Conservation (phyloP, 345 rosid genomes). For the Gossypium bickii region DNA sequence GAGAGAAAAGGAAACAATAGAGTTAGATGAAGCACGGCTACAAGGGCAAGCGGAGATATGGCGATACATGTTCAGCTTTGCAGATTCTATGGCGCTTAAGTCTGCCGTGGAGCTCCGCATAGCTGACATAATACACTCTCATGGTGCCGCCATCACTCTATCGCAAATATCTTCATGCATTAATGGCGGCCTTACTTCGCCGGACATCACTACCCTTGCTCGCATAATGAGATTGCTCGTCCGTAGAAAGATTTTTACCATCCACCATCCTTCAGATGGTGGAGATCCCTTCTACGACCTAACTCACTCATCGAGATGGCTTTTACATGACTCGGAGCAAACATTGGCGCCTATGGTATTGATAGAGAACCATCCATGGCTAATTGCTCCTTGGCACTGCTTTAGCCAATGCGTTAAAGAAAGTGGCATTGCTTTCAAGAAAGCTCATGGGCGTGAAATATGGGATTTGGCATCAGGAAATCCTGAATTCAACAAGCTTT, state of each 20-base stretch:
- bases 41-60: slow-evolving; percentile 25
- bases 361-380: slow-evolving; percentile 26
- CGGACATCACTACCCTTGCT: slow-evolving; percentile 18
- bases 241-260: slow-evolving; percentile 19
- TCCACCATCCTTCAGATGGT: slow-evolving; percentile 12
- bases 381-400: slow-evolving; percentile 22
- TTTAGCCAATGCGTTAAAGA: slow-evolving; percentile 30
- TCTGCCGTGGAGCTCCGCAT: slow-evolving; percentile 36
- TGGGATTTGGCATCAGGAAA: slow-evolving; percentile 25
- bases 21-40: slow-evolving; percentile 16
- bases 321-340: slow-evolving; percentile 15
- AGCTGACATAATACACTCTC: slow-evolving; percentile 33
- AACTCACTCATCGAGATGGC: slow-evolving; percentile 32
- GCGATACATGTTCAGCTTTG: slow-evolving; percentile 26
- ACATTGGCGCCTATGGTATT: slow-evolving; percentile 28
- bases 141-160: slow-evolving; percentile 21
- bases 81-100: slow-evolving; percentile 36
- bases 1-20: slow-evolving; percentile 4
- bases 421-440: slow-evolving; percentile 33
- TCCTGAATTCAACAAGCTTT: slow-evolving; percentile 18
- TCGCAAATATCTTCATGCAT: slow-evolving; percentile 25
- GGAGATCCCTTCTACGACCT: slow-evolving; percentile 28
- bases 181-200: slow-evolving; percentile 4
- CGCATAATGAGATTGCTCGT: slow-evolving; percentile 39
- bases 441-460: slow-evolving; percentile 27